phyloP scores from a whole-genome alignment of 2,329 filamentous ascomycete species.

The Neofusicoccum cordaticola region DNA sequence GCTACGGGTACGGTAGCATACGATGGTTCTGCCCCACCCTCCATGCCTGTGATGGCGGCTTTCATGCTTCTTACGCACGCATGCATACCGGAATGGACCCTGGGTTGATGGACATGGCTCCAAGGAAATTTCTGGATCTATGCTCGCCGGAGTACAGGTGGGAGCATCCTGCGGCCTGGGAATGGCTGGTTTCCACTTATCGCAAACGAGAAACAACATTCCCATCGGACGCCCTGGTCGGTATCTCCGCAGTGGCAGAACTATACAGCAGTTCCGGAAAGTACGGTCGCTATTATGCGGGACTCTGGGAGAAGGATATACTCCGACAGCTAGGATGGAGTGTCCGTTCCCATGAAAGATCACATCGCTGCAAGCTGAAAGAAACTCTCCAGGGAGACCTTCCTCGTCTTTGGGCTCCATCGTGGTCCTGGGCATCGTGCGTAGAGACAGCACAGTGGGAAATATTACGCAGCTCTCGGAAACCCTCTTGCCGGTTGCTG shows the following conservation, averaged over 20 bases:
- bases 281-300: background rate
- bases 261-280: background rate
- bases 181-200: background rate
- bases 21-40: constrained; percentile 4
- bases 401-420: background rate
- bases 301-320: background rate
- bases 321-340: background rate
- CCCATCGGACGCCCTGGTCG: background rate
- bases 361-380: no score
- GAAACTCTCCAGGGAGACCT: background rate
- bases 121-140: no score
- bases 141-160: no score
- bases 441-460: background rate
- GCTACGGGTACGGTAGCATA: background rate
- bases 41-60: background rate
- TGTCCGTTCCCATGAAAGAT: background rate
- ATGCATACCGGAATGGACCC: background rate
- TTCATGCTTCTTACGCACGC: background rate
- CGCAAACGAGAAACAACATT: background rate
- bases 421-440: background rate
- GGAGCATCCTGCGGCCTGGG: background rate
- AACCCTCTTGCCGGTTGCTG: background rate
- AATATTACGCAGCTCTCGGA: background rate
- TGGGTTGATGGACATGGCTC: background rate
- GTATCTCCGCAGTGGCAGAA: background rate